Base-by-base conservation (phyloP, 305 asterid species). In the Fraxinus paxiana region DNA sequence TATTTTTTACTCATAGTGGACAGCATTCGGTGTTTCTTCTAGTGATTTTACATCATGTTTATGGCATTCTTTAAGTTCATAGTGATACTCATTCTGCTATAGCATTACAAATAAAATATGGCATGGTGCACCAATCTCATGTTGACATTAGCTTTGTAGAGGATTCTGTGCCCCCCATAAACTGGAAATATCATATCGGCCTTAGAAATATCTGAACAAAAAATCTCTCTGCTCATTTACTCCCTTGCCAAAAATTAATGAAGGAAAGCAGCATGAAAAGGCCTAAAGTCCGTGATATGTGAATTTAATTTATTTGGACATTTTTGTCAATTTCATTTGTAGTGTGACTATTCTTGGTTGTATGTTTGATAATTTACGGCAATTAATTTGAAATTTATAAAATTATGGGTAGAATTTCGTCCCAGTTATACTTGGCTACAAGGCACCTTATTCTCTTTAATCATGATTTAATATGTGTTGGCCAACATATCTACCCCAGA, bases 1-100 rank as follows among this genome's bases (percentile, higher is more conserved):
- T 79, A 59, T n/a, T 82, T 87, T 82, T 73, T 73, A 75, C 73
- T 73, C 33, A 76, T 48, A 70, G 31, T 73, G 46, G 34, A 30
- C 35, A 33, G 46, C 69, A 26, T 76, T 56, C 28, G 17, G 13
- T 33, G 65, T 46, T 30, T 35, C 79, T 7, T 46, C 22, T 30
- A 8, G 30, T 22, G 38, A 51, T 80, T 54, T 43, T 48, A 43
- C 72, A 33, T 30, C 41, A 20, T 65, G 67, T 78, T 61, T 78
- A 77, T 46, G 24, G 61, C 69, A 56, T 35, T 38, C 61, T 51
- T 63, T 61, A 61, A 74, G 43, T 24, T 34, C 78, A 73, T n/a
- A 10, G 75, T 75, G 63, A 75, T 82, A 59, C 81, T 78, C 80
- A 73, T 69, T 81, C 77, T 78, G 37, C 54, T 73, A 46, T 61